phyloP scores from a whole-genome alignment of 1,284 basidiomycete genomes.

The Acaromyces ingoldii region DNA sequence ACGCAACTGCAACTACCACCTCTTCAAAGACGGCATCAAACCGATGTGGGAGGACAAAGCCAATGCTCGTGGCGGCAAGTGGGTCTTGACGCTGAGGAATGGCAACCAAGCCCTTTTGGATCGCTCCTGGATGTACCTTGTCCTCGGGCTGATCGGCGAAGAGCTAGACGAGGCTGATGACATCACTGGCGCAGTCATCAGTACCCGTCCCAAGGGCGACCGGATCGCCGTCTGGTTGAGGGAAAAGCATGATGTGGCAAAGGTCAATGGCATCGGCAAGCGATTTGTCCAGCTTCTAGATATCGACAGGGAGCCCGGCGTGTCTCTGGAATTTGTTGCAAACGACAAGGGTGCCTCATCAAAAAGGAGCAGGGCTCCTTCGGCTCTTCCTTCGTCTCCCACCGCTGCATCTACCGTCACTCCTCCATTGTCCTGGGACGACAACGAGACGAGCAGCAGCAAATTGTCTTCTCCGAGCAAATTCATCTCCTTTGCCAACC shows the following conservation, averaged over 20 bases:
- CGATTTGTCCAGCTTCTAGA: slow-evolving; percentile 75
- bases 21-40: slow-evolving; percentile 81
- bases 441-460: neutral
- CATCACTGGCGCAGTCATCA: slow-evolving; percentile 76
- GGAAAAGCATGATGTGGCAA: slow-evolving; percentile 73
- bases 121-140: slow-evolving; percentile 81
- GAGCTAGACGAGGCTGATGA: slow-evolving; percentile 79
- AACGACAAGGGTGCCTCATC: slow-evolving; percentile 6
- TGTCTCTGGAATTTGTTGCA: slow-evolving; percentile 72
- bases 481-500: slow-evolving; percentile 1
- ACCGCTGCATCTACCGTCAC: neutral
- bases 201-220: slow-evolving; percentile 76
- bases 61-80: slow-evolving; percentile 85
- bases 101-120: slow-evolving; percentile 73
- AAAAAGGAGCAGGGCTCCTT: neutral
- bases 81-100: slow-evolving; percentile 80
- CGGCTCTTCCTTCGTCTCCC: too few species aligned
- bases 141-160: slow-evolving; percentile 85
- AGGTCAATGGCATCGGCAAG: slow-evolving; percentile 74
- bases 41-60: slow-evolving; percentile 95
- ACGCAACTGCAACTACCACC: slow-evolving; percentile 82
- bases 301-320: slow-evolving; percentile 67
- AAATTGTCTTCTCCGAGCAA: neutral
- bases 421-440: neutral
- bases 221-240: slow-evolving; percentile 85